phyloP scores from a whole-genome alignment of 2,329 filamentous ascomycete species.

The Xylaria digitata region DNA sequence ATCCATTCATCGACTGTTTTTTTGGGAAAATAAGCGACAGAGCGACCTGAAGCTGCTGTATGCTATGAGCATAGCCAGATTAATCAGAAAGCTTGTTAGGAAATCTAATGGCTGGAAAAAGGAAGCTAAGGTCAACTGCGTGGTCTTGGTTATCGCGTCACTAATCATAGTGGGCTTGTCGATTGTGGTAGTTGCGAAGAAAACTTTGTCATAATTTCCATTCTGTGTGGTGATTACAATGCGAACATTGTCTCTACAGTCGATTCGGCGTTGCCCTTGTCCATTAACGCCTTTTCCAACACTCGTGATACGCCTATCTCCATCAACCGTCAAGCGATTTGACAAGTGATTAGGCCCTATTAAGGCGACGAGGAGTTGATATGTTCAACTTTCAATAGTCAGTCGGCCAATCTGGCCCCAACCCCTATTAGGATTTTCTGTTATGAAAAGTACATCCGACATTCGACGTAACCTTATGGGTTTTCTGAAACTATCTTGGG shows the following conservation, averaged over 20 bases:
- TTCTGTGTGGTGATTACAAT: neutral
- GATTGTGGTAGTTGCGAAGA: neutral
- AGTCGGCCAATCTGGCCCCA: neutral
- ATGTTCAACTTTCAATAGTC: neutral
- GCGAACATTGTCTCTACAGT: neutral
- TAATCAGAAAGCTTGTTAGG: neutral
- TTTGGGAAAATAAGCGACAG: too few relatives aligned
- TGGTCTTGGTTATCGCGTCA: neutral
- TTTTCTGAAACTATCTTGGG: neutral
- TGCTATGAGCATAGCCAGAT: neutral
- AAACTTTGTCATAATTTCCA: too few relatives aligned
- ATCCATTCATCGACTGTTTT: too few relatives aligned
- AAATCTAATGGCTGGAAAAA: constrained; percentile 7
- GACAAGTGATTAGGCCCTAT: too few relatives aligned
- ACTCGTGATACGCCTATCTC: constrained; percentile 15
- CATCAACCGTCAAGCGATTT: too few relatives aligned
- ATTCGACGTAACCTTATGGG: neutral
- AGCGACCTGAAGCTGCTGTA: too few relatives aligned
- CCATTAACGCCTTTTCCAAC: constrained; percentile 28
- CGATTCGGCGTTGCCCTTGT: constrained; percentile 8
- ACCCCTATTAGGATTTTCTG: too few relatives aligned
- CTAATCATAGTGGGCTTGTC: neutral
- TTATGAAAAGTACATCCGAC: too few relatives aligned
- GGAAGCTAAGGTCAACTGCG: constrained; percentile 10
- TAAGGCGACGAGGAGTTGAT: neutral